Percentiles rank a stretch among this genome's conserved stretches.
phyloP scores from a whole-genome alignment of 768 basidiomycete genomes.

The Lentinula raphanica region DNA sequence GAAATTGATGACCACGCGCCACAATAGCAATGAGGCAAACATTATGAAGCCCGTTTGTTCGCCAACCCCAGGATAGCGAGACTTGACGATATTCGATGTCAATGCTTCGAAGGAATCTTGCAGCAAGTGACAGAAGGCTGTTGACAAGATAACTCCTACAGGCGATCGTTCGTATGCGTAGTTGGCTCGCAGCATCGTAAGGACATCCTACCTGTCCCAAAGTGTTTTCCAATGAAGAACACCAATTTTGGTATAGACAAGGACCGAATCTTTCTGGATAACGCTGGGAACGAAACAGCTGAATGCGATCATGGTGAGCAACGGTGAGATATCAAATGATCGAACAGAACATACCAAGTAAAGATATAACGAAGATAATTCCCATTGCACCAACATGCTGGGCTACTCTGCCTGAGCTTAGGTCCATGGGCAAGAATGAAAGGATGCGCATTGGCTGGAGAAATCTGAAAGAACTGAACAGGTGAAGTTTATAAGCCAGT shows the following conservation, averaged over 20 bases:
- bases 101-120: conserved; percentile 71
- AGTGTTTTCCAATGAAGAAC: conserved; percentile 86
- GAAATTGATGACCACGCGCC: conserved; percentile 1
- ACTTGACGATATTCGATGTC: conserved; percentile 37
- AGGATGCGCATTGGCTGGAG: neutral
- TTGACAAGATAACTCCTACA: conserved; percentile 66
- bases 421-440: neutral
- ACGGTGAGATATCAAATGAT: neutral
- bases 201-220: conserved; percentile 56
- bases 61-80: conserved; percentile 42
- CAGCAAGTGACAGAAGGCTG: conserved; percentile 77
- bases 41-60: conserved; percentile 68
- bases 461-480: neutral
- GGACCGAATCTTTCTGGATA: conserved; percentile 47
- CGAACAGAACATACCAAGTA: conserved; percentile 47
- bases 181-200: neutral
- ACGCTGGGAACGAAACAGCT: conserved; percentile 71
- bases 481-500: neutral
- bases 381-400: conserved; percentile 10
- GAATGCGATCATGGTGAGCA: too few relatives aligned
- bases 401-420: neutral
- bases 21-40: conserved; percentile 34
- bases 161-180: neutral
- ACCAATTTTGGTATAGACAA: conserved; percentile 60
- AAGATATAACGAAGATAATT: conserved; percentile 55